Conservation (phyloP, 1,284 basidiomycete genomes). For the Pyrrhoderma lamaoense region DNA sequence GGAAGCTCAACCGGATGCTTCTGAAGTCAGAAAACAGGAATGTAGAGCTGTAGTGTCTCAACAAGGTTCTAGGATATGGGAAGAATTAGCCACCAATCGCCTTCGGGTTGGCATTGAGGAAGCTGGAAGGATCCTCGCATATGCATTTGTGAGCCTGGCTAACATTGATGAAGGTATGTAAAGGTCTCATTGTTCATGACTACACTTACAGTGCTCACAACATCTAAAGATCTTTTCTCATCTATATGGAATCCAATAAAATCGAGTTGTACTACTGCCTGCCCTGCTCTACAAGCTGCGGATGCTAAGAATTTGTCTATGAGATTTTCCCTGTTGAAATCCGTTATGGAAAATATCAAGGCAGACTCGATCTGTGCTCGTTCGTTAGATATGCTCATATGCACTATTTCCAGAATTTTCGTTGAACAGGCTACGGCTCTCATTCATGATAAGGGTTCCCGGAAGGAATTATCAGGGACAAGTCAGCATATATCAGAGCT, state of each 20-base stretch:
- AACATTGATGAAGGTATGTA: slow-evolving; percentile 37
- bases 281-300: background rate
- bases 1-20: slow-evolving; percentile 15
- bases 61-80: slow-evolving; percentile 45
- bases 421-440: background rate
- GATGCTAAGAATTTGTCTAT: background rate
- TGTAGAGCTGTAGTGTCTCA: slow-evolving; percentile 31
- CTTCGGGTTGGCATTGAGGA: slow-evolving; percentile 42
- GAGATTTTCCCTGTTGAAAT: background rate
- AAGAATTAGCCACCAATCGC: slow-evolving; percentile 33
- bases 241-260: slow-evolving; percentile 39
- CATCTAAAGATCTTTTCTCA: slow-evolving; percentile 34
- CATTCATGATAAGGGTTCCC: background rate
- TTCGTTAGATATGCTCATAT: background rate
- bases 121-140: slow-evolving; percentile 39
- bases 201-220: slow-evolving; percentile 5
- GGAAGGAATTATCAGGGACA: background rate
- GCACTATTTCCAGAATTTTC: slow-evolving; percentile 3
- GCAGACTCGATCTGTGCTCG: background rate
- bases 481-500: slow-evolving; percentile 28
- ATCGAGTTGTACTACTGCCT: background rate
- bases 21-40: slow-evolving; percentile 8
- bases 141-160: slow-evolving; percentile 36
- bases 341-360: background rate
- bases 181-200: background rate